Percentiles rank a stretch among this genome's conserved stretches.
phyloP scores from a whole-genome alignment of 768 basidiomycete genomes.

The Leccinum olivaceopallidum region DNA sequence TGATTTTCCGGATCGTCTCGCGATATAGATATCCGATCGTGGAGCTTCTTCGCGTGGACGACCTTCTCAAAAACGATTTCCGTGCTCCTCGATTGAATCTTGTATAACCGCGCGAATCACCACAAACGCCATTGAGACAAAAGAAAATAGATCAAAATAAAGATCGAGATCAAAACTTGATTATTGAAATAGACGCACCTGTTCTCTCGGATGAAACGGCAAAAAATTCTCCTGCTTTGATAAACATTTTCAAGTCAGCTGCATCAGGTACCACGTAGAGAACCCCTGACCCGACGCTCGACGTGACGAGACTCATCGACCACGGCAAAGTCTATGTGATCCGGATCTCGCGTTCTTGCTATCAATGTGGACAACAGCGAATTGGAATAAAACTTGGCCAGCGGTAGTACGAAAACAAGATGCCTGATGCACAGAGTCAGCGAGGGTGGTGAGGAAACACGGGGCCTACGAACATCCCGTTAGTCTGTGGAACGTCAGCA shows the following conservation, averaged over 20 bases:
- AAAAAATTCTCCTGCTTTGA: slow-evolving; percentile 13
- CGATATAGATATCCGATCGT: slow-evolving; percentile 8
- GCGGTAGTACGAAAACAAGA: slow-evolving; percentile 32
- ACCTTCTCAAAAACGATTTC: slow-evolving; percentile 24
- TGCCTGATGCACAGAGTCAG: slow-evolving; percentile 19
- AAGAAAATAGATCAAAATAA: neutral
- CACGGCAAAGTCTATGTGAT: slow-evolving; percentile 22
- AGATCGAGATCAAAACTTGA: neutral
- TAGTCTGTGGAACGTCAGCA: slow-evolving; percentile 20
- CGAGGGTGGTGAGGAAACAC: neutral
- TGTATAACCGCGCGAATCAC: neutral
- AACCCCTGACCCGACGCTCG: slow-evolving; percentile 19
- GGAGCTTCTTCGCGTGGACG: slow-evolving; percentile 14
- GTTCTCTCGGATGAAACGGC: slow-evolving; percentile 11
- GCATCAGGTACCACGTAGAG: slow-evolving; percentile 1
- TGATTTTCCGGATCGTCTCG: neutral
- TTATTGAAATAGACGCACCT: slow-evolving; percentile 9
- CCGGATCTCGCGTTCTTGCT: slow-evolving; percentile 25
- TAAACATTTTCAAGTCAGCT: slow-evolving; percentile 8
- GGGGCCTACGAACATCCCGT: slow-evolving; percentile 18
- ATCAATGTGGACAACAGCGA: slow-evolving; percentile 37
- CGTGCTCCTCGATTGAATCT: slow-evolving; percentile 18
- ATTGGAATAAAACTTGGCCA: slow-evolving; percentile 39
- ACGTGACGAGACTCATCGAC: slow-evolving; percentile 23
- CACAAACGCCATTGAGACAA: neutral